Evolutionary conservation across 2,329 filamentous ascomycete species (phyloP).

Genomic region (Aspergillus aculeatus): DNA sequence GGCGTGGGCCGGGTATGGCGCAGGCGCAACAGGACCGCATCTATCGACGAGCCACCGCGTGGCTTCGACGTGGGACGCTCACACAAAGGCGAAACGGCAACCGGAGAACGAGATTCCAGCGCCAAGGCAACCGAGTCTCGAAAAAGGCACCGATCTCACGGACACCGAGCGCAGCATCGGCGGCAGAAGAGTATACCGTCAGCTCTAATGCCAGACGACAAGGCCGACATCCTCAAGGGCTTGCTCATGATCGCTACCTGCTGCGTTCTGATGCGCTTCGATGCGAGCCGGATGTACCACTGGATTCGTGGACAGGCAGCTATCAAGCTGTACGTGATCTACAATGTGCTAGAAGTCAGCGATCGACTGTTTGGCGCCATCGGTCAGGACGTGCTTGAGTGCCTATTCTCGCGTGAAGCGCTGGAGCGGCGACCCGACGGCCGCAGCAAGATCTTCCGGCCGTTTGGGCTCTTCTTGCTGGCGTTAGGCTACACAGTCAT

Average conservation of each 20-base stretch:
- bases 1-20: slow-evolving; percentile 79
- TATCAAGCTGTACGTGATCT: slow-evolving; percentile 98
- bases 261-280: slow-evolving; percentile 80
- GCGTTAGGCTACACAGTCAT: slow-evolving; percentile 83
- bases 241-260: slow-evolving; percentile 84
- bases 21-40: slow-evolving; percentile 38
- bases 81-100: slow-evolving; percentile 14
- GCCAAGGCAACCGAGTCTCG: slow-evolving; percentile 20
- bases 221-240: slow-evolving; percentile 91
- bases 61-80: slow-evolving; percentile 24
- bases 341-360: slow-evolving; percentile 88
- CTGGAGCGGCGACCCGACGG: slow-evolving; percentile 84
- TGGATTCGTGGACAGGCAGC: slow-evolving; percentile 93
- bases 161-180: slow-evolving; percentile 55
- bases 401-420: slow-evolving; percentile 88
- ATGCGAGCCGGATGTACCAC: slow-evolving; percentile 97
- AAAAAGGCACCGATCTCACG: slow-evolving; percentile 29
- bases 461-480: slow-evolving; percentile 86
- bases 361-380: slow-evolving; percentile 87
- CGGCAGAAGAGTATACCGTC: slow-evolving; percentile 84
- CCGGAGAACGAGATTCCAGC: slow-evolving; percentile 24
- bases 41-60: slow-evolving; percentile 16
- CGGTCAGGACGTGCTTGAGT: slow-evolving; percentile 94
- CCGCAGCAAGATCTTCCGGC: slow-evolving; percentile 83
- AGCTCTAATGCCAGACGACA: slow-evolving; percentile 79